Percentiles rank a stretch among this genome's conserved stretches.
phyloP scores from a whole-genome alignment of 768 basidiomycete genomes.

The Suillus lakei region DNA sequence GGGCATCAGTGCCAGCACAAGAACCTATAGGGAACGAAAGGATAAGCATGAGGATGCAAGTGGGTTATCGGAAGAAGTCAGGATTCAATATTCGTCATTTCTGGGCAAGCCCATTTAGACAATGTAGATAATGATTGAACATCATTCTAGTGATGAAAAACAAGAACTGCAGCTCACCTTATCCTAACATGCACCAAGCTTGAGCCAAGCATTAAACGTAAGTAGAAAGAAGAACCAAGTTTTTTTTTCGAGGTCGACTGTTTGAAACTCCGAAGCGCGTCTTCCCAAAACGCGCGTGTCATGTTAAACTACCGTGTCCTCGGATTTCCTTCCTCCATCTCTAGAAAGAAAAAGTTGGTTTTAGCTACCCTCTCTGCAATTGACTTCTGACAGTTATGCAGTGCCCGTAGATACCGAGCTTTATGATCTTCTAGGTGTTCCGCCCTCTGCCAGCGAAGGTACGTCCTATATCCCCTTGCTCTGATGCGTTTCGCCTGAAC shows the following conservation, averaged over 20 bases:
- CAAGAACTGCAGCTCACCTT: slow-evolving; percentile 24
- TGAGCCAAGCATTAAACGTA: not conserved
- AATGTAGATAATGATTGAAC: slow-evolving; percentile 85
- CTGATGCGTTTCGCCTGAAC: slow-evolving; percentile 14
- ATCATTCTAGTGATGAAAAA: slow-evolving; percentile 49
- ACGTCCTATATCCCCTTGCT: slow-evolving; percentile 20
- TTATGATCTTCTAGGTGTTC: slow-evolving; percentile 85
- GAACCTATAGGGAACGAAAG: slow-evolving; percentile 20
- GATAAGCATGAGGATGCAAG: slow-evolving; percentile 32
- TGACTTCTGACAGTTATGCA: slow-evolving; percentile 34
- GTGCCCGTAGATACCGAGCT: slow-evolving; percentile 81
- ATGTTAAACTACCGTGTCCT: not conserved
- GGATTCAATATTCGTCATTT: slow-evolving; percentile 50
- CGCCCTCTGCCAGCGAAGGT: slow-evolving; percentile 76
- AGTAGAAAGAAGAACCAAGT: not conserved
- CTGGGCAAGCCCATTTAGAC: slow-evolving; percentile 65
- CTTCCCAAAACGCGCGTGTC: slow-evolving; percentile 30
- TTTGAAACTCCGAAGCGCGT: slow-evolving; percentile 41
- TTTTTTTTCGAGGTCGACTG: not conserved
- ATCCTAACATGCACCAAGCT: slow-evolving; percentile 1
- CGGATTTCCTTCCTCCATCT: slow-evolving; percentile 13
- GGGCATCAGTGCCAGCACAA: slow-evolving; percentile 20
- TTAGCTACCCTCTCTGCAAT: not conserved
- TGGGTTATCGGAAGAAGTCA: slow-evolving; percentile 26
- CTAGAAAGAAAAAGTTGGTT: slow-evolving; percentile 29